A percentile compares a stretch with the other conserved stretches of the same genome.
phyloP scores from a whole-genome alignment of 2,329 filamentous ascomycete species.

The Cytospora piceicola region DNA sequence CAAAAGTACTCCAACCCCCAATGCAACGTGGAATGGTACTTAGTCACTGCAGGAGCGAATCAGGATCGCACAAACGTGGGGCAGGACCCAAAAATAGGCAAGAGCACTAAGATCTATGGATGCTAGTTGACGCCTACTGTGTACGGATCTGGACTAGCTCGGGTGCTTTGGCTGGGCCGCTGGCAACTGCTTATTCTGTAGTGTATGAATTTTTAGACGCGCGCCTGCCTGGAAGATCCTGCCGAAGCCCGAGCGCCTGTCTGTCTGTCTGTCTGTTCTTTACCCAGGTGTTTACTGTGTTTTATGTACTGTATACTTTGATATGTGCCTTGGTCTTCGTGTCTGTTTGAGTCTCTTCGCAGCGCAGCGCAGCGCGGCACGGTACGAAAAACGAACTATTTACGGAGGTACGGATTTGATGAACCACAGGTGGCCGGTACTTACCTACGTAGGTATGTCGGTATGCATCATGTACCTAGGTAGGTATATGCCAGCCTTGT shows the following conservation, averaged over 20 bases:
- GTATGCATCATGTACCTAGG: too few species aligned
- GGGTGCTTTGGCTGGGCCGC: not conserved
- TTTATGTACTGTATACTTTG: too few species aligned
- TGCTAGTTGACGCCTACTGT: too few species aligned
- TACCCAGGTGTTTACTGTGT: too few species aligned
- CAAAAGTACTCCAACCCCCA: not conserved
- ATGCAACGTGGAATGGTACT: not conserved
- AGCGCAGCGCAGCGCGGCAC: too few species aligned
- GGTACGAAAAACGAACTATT: too few species aligned
- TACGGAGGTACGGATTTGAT: too few species aligned
- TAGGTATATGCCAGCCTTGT: too few species aligned
- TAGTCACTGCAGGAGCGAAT: constrained; percentile 1
- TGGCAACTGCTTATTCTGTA: not conserved
- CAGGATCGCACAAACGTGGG: not conserved
- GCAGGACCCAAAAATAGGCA: constrained; percentile 2
- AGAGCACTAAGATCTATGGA: not conserved
- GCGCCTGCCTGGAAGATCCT: constrained; percentile 26
- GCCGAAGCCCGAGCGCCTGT: constrained; percentile 12
- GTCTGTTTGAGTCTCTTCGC: not conserved
- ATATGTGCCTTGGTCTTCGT: not conserved
- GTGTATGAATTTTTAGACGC: constrained; percentile 29
- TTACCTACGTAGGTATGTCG: not conserved
- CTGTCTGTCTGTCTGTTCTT: constrained; percentile 1
- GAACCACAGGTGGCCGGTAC: too few species aligned
- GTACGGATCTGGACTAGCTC: not conserved